A percentile compares a stretch with the other conserved stretches of the same genome.
phyloP scores from a whole-genome alignment of 2,329 filamentous ascomycete genomes.

The Pestalotiopsis sp. region DNA sequence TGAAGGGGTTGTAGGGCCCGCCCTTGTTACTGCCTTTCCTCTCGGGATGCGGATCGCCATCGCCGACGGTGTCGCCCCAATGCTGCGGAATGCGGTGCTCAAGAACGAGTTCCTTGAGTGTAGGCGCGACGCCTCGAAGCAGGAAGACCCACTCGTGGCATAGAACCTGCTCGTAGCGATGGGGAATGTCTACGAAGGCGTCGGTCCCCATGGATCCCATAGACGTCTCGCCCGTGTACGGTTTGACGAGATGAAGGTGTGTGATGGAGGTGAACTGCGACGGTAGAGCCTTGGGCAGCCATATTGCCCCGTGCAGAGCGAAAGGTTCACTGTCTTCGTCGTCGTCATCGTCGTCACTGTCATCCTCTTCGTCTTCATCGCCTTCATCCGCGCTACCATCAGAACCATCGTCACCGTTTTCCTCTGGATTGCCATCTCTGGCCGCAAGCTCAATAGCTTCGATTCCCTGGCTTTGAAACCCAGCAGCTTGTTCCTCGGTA shows the following conservation, averaged over 20 bases:
- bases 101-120: conserved; percentile 10
- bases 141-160: conserved; percentile 7
- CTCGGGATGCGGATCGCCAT: background rate
- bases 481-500: background rate
- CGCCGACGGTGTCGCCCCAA: background rate
- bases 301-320: background rate
- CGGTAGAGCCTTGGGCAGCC: background rate
- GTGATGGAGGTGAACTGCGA: conserved; percentile 1
- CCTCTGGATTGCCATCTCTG: no score
- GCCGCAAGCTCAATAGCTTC: background rate
- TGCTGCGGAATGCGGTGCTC: conserved; percentile 9
- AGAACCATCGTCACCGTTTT: background rate
- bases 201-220: background rate
- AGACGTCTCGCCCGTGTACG: background rate
- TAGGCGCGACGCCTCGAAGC: background rate
- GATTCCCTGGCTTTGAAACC: background rate
- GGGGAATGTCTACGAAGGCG: background rate
- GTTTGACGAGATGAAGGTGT: conserved; percentile 13
- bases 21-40: background rate
- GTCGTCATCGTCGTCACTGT: background rate
- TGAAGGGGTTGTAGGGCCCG: background rate
- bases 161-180: conserved; percentile 7
- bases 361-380: background rate
- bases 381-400: background rate
- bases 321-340: background rate